phyloP scores from a whole-genome alignment of 1,284 basidiomycete genomes.

The Leccinum fallax region DNA sequence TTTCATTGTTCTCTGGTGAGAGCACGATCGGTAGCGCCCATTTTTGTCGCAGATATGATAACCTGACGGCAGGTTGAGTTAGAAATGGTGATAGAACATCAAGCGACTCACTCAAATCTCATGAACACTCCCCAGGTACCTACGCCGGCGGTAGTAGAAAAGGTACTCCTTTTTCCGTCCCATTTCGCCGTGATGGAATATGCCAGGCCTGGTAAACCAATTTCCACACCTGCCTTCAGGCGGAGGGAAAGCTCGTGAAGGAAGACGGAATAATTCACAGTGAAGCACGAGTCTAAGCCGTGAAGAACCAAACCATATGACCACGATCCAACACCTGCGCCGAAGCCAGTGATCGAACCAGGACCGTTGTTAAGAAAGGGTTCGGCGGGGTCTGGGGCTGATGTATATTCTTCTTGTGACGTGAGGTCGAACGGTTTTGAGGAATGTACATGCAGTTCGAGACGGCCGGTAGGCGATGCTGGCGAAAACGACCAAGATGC shows the following conservation, averaged over 20 bases:
- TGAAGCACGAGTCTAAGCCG: constrained; percentile 33
- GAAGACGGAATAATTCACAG: constrained; percentile 35
- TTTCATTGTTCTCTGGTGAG: constrained; percentile 46
- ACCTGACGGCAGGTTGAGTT: constrained; percentile 27
- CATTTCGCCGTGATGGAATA: constrained; percentile 38
- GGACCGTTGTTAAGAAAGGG: constrained; percentile 33
- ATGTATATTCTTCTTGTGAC: constrained; percentile 27
- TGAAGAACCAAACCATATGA: constrained; percentile 34
- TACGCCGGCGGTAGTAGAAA: constrained; percentile 37
- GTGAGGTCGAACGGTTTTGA: constrained; percentile 37
- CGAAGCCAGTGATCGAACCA: constrained; percentile 34
- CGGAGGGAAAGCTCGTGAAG: constrained; percentile 37
- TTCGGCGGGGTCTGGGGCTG: constrained; percentile 19
- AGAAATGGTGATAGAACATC: constrained; percentile 5
- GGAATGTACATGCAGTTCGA: constrained; percentile 35
- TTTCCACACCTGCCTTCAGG: constrained; percentile 38
- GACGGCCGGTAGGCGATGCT: constrained; percentile 25
- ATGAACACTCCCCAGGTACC: constrained; percentile 35
- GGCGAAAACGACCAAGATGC: constrained; percentile 30
- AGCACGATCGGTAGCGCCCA: constrained; percentile 58
- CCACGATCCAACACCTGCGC: constrained; percentile 33
- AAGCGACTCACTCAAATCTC: constrained; percentile 34
- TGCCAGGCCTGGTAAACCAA: constrained; percentile 26
- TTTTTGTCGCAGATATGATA: constrained; percentile 55
- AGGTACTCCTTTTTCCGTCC: constrained; percentile 30